Base-by-base conservation (phyloP, 2,329 filamentous ascomycete species). In the Dothideomycetes sp. region DNA sequence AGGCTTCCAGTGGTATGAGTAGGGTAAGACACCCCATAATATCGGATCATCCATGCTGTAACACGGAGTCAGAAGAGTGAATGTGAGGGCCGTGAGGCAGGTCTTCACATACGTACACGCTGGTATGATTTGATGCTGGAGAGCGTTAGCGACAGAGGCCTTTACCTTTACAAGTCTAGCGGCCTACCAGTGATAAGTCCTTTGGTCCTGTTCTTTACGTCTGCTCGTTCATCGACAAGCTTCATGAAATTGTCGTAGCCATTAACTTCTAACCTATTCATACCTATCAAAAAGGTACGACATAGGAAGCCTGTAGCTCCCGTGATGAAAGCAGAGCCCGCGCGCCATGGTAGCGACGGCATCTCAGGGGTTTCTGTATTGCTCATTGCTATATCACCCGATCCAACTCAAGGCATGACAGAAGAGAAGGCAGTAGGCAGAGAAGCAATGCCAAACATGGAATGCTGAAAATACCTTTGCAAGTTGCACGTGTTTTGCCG, bases 31-130 rank as follows among this genome's bases (percentile, higher is more conserved):
- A 13, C 89, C 91, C 89, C 89, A 98, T 51, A 95, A 79, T 44
- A 96, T 65, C 18, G 91, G 91, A 64, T 98, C 91, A 63, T 98
- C 91, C 52, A 96, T 67, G 45, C 89, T 95, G 59, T 49, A 49
- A 48, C 28, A 39, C 5, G 16, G 28, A 22, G 42, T 40, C 25
- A 39, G 33, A 19, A 23, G 16, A 23, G 9, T 9, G 24, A 16
- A 4, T 4, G 6, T 3, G 2, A 23, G 9, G 5, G 30, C 12
- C 37, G 27, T 16, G n/a, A 20, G 11, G 27, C 20, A 37, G 5
- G n/a, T 16, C 3, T 41, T 17, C 59, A 62, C 57, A 50, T 61
- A 81, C 82, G 64, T 81, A 91, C 84, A 93, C 80, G 60, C 82
- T 87, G 50, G 86, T 75, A 67, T 94, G 86, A 61, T 93, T 94